Evolutionary conservation across 2,329 filamentous ascomycete genomes (phyloP), one percentile per base, ranked within the genome.

Genomic region (Lachnellula hyalina): DNA sequence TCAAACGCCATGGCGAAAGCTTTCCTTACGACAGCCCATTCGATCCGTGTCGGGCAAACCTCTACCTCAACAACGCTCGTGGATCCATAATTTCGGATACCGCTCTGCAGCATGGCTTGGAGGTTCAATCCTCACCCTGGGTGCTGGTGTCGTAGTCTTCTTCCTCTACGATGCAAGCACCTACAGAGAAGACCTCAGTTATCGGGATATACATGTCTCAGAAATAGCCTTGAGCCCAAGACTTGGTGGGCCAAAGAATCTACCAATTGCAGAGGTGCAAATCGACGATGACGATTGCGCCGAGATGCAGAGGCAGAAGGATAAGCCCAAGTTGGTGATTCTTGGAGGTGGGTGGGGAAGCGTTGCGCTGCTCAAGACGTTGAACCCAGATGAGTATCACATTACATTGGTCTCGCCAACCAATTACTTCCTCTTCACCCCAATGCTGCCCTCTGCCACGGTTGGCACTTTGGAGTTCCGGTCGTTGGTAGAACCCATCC

Each of bases 351-450:
- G 94, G 45, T 99, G 94, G 94, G 94, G 92, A 52, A 90, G 90
- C 65, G 89, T 99, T 57, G 90, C 93, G 4, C 75, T 99, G 56
- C 75, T 99, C 63, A 99, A 99, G 75, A 87, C 90, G 59, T 74
- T 99, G 59, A 88, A 93, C 59, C 86, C 91, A 0, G 90, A 92
- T 12, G 90, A 96, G 65, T 99, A 96, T 69, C 92, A 99, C 71
- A 86, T 99, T 63, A 97, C 93, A 4, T 87, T 99, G 40, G 87
- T 99, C 44, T 96, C 91, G 12, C 93, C 94, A 0, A 88, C 88
- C 36, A 97, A 97, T 67, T 96, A 97, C 74, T 99, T 99, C 74
- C 75, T 99, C 34, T 99, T 99, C 72, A 99, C 94, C 2, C 94
- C 94, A 0, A 97, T 99, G 92, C 78, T 99, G 44, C 94, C 94